Evolutionary conservation across 495 filamentous ascomycete species (phyloP).

Genomic region (Aspergillus sclerotiicarbonarius): DNA sequence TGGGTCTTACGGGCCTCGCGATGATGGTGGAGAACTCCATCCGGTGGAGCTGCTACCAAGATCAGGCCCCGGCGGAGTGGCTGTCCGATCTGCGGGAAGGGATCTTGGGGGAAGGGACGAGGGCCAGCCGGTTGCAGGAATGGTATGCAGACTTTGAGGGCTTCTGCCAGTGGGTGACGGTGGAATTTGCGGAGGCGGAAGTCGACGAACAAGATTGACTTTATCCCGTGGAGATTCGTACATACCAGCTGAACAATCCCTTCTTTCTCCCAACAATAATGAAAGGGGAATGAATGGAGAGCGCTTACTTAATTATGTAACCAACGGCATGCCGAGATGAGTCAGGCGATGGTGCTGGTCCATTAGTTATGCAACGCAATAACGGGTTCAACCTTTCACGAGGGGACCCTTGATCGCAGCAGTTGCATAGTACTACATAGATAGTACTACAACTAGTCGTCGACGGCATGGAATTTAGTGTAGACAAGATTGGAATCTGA

Average conservation of each 20-base stretch:
- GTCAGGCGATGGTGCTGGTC: too few species aligned
- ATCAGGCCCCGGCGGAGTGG: conserved; percentile 69
- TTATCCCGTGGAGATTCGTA: not conserved
- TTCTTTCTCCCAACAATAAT: too few species aligned
- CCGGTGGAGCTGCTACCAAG: conserved; percentile 83
- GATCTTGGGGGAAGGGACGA: conserved; percentile 67
- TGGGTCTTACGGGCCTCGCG: conserved; percentile 69
- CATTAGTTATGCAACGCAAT: too few species aligned
- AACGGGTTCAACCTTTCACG: too few species aligned
- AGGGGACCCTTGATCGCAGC: too few species aligned
- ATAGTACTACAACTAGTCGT: not conserved
- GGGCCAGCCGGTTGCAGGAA: conserved; percentile 68
- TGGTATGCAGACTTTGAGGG: conserved; percentile 82
- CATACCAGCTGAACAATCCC: not conserved
- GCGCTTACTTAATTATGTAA: too few species aligned
- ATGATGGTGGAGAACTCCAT: conserved; percentile 90
- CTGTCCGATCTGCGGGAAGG: conserved; percentile 67
- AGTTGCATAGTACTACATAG: too few species aligned
- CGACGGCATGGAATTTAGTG: not conserved
- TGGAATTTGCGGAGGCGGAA: conserved; percentile 57
- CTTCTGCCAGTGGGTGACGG: conserved; percentile 88
- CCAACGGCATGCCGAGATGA: too few species aligned
- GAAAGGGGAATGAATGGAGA: too few species aligned
- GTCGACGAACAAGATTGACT: not conserved
- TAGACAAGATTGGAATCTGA: not conserved